Evolutionary conservation across 768 basidiomycete species (phyloP).

Genomic region (Pleurotus citrinopileatus): DNA sequence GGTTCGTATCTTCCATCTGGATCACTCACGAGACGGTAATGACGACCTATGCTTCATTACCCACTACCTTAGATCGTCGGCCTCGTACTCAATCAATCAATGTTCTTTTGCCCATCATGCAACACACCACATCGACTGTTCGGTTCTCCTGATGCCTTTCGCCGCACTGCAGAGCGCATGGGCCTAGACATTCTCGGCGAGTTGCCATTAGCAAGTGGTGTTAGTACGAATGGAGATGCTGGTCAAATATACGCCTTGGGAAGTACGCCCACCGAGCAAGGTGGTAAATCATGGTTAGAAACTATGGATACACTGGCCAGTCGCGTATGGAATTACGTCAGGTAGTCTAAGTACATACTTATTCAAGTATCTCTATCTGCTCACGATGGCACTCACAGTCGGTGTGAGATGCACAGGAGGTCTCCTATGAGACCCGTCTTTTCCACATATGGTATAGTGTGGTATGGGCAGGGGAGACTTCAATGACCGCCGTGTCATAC

Average conservation of each 20-base stretch:
- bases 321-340: conserved; percentile 1
- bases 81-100: conserved; percentile 83
- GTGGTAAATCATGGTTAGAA: conserved; percentile 1
- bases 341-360: neutral
- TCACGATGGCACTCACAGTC: no score
- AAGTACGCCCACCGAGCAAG: neutral
- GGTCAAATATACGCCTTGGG: conserved; percentile 46
- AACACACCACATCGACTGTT: conserved; percentile 40
- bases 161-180: conserved; percentile 52
- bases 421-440: no score
- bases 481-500: no score
- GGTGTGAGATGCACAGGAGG: no score
- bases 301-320: neutral
- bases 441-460: no score
- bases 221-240: conserved; percentile 62
- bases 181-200: conserved; percentile 70
- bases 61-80: conserved; percentile 66
- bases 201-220: conserved; percentile 73
- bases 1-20: conserved; percentile 52
- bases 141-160: conserved; percentile 43
- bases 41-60: neutral
- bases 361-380: no score
- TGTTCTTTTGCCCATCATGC: conserved; percentile 79
- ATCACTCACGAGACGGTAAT: no score
- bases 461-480: no score